These are phyloP conservation scores for Triticum dicoccoides DNA, from an alignment of 176 grass and related monocot genomes.

Conservation along the genomic window DNA sequence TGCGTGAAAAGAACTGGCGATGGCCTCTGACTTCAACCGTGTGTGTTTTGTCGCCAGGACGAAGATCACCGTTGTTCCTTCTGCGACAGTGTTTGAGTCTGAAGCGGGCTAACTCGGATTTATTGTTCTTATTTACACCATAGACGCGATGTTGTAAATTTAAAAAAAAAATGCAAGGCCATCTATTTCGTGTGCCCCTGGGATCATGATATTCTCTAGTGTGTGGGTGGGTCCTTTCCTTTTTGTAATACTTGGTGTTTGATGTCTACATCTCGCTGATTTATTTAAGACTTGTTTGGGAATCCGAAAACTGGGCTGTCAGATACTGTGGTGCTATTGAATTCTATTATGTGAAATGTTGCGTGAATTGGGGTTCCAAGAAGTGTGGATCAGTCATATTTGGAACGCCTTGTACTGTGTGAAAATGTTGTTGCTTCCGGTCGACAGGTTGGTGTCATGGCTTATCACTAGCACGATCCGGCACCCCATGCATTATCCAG, in stretches of 20 bases:
- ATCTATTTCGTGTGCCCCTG: conserved; percentile 15
- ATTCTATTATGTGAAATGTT: background rate
- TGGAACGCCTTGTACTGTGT: no score
- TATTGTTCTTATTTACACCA: conserved; percentile 27
- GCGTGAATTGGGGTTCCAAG: no score
- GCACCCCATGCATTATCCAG: no score
- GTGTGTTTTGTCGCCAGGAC: conserved; percentile 24
- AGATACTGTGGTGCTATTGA: background rate
- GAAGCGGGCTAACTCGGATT: conserved; percentile 31
- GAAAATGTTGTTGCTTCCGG: no score
- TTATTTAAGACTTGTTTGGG: conserved; percentile 18
- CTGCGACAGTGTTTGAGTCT: conserved; percentile 7
- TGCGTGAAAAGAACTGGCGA: conserved; percentile 9
- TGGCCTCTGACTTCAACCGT: conserved; percentile 1
- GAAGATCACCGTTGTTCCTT: conserved; percentile 12
- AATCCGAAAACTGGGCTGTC: background rate
- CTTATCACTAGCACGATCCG: no score
- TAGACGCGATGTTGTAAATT: conserved; percentile 46
- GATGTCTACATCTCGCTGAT: conserved; percentile 7
- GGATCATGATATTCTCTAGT: conserved; percentile 22
- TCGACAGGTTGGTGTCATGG: no score
- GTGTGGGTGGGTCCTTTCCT: conserved; percentile 2
- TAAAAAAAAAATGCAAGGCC: background rate
- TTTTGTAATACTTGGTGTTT: conserved; percentile 29
- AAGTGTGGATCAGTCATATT: no score